A percentile compares a stretch with the other conserved stretches of the same genome.
phyloP scores from a whole-genome alignment of 23 red algal genomes.

The Pyropia haitanensis region DNA sequence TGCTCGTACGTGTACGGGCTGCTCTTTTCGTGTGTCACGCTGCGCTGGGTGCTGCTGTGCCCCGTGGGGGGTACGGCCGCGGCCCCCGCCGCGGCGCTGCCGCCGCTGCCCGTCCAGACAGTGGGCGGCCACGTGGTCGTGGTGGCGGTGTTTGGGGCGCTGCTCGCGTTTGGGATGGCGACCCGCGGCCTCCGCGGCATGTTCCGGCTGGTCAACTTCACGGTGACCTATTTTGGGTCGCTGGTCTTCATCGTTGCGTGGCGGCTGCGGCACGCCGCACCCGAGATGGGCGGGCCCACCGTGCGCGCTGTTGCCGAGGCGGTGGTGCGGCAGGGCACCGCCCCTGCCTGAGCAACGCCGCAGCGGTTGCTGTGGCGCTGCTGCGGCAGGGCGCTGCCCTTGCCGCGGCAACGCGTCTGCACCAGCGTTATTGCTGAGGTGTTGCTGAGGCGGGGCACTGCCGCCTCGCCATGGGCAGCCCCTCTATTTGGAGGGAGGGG shows the following conservation, averaged over 20 bases:
- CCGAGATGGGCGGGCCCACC: too few relatives aligned
- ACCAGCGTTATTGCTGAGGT: too few relatives aligned
- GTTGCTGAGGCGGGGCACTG: too few relatives aligned
- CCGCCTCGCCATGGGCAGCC: too few relatives aligned
- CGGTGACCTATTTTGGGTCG: conserved; percentile 41
- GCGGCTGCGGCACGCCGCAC: conserved; percentile 6
- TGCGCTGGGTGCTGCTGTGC: conserved; percentile 41
- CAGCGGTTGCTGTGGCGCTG: too few relatives aligned
- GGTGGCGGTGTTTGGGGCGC: conserved; percentile 7
- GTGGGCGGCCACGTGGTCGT: conserved; percentile 10
- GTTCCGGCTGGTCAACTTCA: conserved; percentile 33
- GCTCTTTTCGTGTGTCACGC: conserved; percentile 20
- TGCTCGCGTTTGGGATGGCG: conserved; percentile 56
- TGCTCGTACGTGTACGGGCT: conserved; percentile 69
- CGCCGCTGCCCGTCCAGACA: too few relatives aligned
- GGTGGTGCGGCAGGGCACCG: too few relatives aligned
- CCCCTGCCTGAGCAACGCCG: too few relatives aligned
- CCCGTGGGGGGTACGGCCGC: neutral
- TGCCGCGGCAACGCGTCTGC: too few relatives aligned
- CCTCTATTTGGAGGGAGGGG: too few relatives aligned
- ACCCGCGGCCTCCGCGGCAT: conserved; percentile 21
- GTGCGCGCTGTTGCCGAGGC: too few relatives aligned
- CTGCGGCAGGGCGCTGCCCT: too few relatives aligned
- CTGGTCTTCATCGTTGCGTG: conserved; percentile 14
- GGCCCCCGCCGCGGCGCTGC: neutral